Evolutionary conservation across 164 flowering plant species (phyloP).

Genomic region (Litsea cubeba): DNA sequence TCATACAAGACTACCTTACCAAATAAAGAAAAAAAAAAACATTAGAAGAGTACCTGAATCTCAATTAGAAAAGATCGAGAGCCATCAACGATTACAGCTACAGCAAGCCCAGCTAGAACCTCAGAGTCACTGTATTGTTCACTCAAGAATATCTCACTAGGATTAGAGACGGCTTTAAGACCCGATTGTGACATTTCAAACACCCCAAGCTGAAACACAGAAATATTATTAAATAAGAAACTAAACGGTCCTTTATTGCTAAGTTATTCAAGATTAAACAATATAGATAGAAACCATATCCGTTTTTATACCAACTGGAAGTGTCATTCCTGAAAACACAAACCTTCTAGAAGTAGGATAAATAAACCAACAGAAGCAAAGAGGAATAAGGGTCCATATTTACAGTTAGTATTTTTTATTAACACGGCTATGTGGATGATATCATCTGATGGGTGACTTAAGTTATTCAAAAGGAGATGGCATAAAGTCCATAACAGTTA

Average conservation of each 20-base stretch:
- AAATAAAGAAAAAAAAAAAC: too few relatives aligned
- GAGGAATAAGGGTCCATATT: neutral
- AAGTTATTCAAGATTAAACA: neutral
- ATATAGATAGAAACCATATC: neutral
- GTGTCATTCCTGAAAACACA: too few relatives aligned
- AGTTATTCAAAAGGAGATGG: neutral
- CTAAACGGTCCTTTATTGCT: neutral
- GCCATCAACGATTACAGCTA: constrained; percentile 87
- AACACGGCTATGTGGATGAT: neutral
- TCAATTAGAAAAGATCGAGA: constrained; percentile 84
- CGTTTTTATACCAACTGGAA: too few relatives aligned
- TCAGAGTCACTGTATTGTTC: constrained; percentile 64
- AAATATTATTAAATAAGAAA: neutral
- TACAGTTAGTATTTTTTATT: neutral
- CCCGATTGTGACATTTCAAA: constrained; percentile 88
- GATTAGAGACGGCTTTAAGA: constrained; percentile 71
- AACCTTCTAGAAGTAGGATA: too few relatives aligned
- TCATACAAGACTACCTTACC: too few relatives aligned
- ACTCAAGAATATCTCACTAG: constrained; percentile 78
- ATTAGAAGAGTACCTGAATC: constrained; percentile 58
- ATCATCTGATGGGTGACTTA: neutral
- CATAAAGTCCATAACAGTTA: neutral
- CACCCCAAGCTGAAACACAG: constrained; percentile 73
- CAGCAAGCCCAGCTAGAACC: constrained; percentile 80
- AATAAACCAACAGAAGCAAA: too few relatives aligned